Evolutionary conservation across 202 grass and related monocot genomes (phyloP).

Genomic region (Dendrocalamus latiflorus): DNA sequence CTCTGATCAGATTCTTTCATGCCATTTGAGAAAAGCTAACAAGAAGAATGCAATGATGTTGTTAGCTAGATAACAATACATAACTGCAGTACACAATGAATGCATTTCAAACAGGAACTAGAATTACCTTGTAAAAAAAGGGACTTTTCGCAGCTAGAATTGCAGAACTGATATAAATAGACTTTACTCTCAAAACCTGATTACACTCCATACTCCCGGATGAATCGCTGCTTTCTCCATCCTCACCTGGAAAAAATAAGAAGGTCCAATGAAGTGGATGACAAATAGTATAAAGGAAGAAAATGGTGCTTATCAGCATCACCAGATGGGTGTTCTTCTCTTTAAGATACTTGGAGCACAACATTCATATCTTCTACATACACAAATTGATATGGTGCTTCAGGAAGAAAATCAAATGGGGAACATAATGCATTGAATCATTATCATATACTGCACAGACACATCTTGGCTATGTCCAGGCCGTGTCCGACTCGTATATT

Average conservation of each 20-base stretch:
- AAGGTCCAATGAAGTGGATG: not conserved
- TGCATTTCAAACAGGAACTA: not conserved
- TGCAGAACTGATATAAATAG: conserved; percentile 93
- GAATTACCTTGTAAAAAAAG: conserved; percentile 91
- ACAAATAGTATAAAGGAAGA: conserved; percentile 16
- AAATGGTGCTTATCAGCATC: not conserved
- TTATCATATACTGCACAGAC: not conserved
- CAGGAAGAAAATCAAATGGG: not conserved
- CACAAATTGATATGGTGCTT: not conserved
- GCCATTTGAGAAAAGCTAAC: conserved; percentile 98
- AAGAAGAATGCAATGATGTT: conserved; percentile 23
- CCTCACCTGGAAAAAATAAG: conserved; percentile 50
- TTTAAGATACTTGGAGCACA: not conserved
- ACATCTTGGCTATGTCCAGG: too few species aligned
- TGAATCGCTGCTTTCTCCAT: conserved; percentile 74
- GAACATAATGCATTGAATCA: not conserved
- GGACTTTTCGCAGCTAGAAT: conserved; percentile 98
- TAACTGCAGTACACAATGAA: not conserved
- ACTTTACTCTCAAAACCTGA: conserved; percentile 65
- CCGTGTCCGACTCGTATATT: too few species aligned
- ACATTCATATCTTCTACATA: not conserved
- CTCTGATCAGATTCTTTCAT: conserved; percentile 99
- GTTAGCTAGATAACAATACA: conserved; percentile 26
- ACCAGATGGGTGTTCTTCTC: not conserved
- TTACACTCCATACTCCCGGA: conserved; percentile 68